A percentile compares a stretch with the other conserved stretches of the same genome.
phyloP scores from a whole-genome alignment of 176 grass and related monocot genomes.

The Ensete ventricosum region DNA sequence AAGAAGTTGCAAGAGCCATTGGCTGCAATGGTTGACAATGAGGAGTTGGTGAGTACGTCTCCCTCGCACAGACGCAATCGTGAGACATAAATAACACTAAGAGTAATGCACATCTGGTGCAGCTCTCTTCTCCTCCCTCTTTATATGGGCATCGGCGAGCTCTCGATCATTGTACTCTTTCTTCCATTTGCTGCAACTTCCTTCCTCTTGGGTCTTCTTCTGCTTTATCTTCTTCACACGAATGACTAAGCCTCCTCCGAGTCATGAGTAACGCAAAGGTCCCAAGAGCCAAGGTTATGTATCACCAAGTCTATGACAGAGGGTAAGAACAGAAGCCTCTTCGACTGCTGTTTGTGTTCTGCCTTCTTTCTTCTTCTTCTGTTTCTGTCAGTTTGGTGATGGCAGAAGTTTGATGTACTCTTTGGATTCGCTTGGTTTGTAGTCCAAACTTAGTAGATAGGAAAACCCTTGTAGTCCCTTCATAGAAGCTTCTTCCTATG shows the following conservation, averaged over 20 bases:
- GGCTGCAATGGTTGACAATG: background rate
- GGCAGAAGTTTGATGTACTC: background rate
- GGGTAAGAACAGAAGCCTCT: background rate
- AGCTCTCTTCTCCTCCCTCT: background rate
- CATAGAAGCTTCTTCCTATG: background rate
- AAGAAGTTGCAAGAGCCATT: background rate
- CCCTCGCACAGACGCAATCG: background rate
- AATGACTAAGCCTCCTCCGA: background rate
- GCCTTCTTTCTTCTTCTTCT: too few species aligned
- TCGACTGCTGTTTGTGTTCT: background rate
- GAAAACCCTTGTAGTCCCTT: background rate
- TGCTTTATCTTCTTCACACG: background rate
- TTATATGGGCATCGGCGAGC: too few species aligned
- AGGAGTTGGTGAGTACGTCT: background rate
- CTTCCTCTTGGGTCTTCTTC: background rate
- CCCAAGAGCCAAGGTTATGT: conserved; percentile 21
- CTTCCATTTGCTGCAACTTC: background rate
- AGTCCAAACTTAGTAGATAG: too few species aligned
- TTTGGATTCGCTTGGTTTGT: background rate
- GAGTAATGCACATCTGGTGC: background rate
- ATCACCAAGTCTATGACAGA: conserved; percentile 40
- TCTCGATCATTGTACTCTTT: background rate
- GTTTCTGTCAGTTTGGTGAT: too few species aligned
- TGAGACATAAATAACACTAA: background rate
- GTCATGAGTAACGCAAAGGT: conserved; percentile 26